Evolutionary conservation across 78 protist species (phyloP).

Genomic region (Chrysochromulina tobinii): DNA sequence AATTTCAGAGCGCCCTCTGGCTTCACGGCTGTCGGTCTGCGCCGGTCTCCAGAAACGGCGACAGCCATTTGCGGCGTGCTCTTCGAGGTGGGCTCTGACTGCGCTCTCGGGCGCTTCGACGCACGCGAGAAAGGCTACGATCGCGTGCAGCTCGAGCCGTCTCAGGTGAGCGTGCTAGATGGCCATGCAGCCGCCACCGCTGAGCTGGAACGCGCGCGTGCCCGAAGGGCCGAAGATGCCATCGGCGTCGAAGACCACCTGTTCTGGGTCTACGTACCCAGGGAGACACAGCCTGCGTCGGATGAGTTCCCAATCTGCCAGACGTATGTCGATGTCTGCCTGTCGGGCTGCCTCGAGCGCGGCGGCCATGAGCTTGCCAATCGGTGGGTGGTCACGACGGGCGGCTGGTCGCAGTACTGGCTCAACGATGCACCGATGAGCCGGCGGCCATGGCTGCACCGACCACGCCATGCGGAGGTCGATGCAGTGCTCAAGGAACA

Average conservation of each 20-base stretch:
- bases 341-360: slow-evolving; percentile 7
- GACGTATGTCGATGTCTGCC: background rate
- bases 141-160: background rate
- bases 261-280: slow-evolving; percentile 5
- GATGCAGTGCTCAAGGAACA: background rate
- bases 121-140: background rate
- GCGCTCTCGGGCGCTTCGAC: background rate
- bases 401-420: background rate
- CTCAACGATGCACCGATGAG: slow-evolving; percentile 13
- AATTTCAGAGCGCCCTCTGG: background rate
- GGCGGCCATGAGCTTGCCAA: background rate
- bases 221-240: too few species aligned
- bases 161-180: background rate
- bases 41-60: background rate
- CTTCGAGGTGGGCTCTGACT: background rate
- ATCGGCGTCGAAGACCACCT: background rate
- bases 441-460: slow-evolving; percentile 23
- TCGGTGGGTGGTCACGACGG: background rate
- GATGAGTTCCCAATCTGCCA: slow-evolving; percentile 14
- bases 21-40: slow-evolving; percentile 4
- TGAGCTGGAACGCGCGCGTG: too few species aligned
- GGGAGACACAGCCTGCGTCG: background rate
- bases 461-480: background rate
- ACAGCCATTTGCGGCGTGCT: slow-evolving; percentile 1
- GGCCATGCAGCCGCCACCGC: too few species aligned